Base-by-base conservation (phyloP, 306 rosid species). In the Vicia villosa region DNA sequence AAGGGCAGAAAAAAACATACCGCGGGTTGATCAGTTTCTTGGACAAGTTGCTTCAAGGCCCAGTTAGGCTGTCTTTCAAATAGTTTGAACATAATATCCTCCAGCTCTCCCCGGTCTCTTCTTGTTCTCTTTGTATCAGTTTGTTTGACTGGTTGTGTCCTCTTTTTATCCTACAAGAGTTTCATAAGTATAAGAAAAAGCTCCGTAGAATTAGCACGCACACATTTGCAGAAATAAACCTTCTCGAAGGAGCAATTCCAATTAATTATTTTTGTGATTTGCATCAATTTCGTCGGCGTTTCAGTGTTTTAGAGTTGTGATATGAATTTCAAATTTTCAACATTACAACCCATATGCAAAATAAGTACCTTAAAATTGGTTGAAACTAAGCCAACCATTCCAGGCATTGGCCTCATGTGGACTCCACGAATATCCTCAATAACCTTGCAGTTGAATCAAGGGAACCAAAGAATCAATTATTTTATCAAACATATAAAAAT, bases 401-500 rank as follows among this genome's bases (percentile, higher is more conserved):
- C 97, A 21, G 97, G 99, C 96, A 94, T 89, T 58, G 99, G 99
- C 87, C 97, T 85, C 99, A 94, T 94, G 77, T 85, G 91, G 34
- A 84, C 83, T 70, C 99, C 99, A 13, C 95, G 87, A 75, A 91
- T 95, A 77, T 94, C 89, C 70, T 84, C 95, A 63, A 94, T 94
- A 73, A 94, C 92, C 99, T 94, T 79, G 55, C 65, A 72, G 63
- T 63, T 28, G 64, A 74, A 67, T 57, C 40, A 73, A 74, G 22
- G 37, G 24, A 83, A 74, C 67, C 49, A 47, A 46, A 72, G 54
- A 75, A 61, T 80, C 77, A 66, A 16, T 51, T 47, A 24, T 63
- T 63, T 17, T 32, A 60, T 63, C 40, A 67, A 21, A 37, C 54
- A 55, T 60, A 61, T 32, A 37, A 41, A 67, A 15, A 72, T 46